Evolutionary conservation across 192 early-diverging fungal genomes (phyloP), one percentile per base, ranked within the genome.

Genomic region (Backusella westeae): DNA sequence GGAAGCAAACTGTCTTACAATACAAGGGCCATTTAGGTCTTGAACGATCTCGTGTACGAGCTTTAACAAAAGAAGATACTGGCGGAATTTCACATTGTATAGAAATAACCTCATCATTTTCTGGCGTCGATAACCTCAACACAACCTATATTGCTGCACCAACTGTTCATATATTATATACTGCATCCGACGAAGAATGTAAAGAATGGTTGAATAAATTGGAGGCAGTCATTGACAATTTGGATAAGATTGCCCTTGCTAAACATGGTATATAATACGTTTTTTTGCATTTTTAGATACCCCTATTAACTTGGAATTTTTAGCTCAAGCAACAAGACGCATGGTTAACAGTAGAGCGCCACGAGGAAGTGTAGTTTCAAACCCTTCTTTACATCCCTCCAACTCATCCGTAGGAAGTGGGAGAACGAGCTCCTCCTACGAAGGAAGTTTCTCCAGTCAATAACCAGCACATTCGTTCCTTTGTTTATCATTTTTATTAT

Each of bases 21-120:
- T 81, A 77, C 75, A 81, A 81, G 44, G 72, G 68, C 8, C 76
- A 77, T 35, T 52, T 81, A 2, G 36, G 12, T 1, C 75, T 81
- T 14, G 72, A 77, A 9, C 14, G 56, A 38, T 73, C 76, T 21
- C 35, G 63, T 17, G 34, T 81, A 4, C 75, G 76, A 26, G 42
- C 67, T 6, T 44, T 74, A 14, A 39, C 52, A n/a, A 38, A 39
- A 15, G 34, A 65, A 42, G 75, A 81, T 66, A 34, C 59, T 26
- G 73, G 70, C 4, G 34, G 63, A 23, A 21, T 44, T 49, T 53
- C 35, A 36, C 69, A 81, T 38, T 77, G 80, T 69, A 46, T 74
- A 49, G 72, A 77, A 75, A 66, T 77, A 21, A 65, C 56, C 10
- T 74, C 75, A 7, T 65, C 71, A 6, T 71, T 74, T 44, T 34